Percentiles rank a stretch among this genome's conserved stretches.
Evolutionary conservation across 2,329 filamentous ascomycete species (phyloP).

Genomic region (Aspergillus hortae): DNA sequence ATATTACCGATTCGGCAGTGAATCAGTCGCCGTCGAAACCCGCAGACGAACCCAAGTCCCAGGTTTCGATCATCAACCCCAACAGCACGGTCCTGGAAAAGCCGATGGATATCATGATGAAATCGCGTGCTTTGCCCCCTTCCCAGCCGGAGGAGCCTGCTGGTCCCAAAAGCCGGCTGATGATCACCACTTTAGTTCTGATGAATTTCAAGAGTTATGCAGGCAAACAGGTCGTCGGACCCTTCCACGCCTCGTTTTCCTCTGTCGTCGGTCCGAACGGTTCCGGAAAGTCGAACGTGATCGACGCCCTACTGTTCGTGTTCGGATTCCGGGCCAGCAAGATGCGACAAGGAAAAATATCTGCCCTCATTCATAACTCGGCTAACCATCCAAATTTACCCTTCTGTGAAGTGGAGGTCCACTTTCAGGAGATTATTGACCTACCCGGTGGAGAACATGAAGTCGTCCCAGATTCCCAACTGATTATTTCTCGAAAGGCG

Average conservation of each 20-base stretch:
- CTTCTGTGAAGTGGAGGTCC: conserved; percentile 91
- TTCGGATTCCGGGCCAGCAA: conserved; percentile 98
- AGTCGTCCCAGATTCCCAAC: conserved; percentile 75
- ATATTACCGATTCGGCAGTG: conserved; percentile 66
- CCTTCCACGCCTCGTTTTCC: conserved; percentile 95
- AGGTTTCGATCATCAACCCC: conserved; percentile 64
- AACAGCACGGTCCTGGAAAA: conserved; percentile 76
- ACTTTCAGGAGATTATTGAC: conserved; percentile 94
- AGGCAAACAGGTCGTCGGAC: conserved; percentile 88
- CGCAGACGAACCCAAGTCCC: conserved; percentile 43
- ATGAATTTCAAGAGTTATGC: conserved; percentile 99
- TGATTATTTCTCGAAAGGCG: conserved; percentile 84
- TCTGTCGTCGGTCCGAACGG: conserved; percentile 97
- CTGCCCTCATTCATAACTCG: conserved; percentile 95
- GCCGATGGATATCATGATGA: conserved; percentile 90
- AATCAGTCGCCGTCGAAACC: conserved; percentile 56
- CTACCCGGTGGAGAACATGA: conserved; percentile 70
- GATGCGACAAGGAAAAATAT: conserved; percentile 98
- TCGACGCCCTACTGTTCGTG: conserved; percentile 96
- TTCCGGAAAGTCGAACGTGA: conserved; percentile 98
- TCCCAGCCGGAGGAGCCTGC: conserved; percentile 67
- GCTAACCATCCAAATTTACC: conserved; percentile 80
- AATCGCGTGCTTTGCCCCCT: conserved; percentile 69
- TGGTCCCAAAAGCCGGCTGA: conserved; percentile 78
- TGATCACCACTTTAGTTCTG: conserved; percentile 86